These are phyloP conservation scores for Rhizophora mangle DNA, from an alignment of 345 rosid species.

Conservation along the genomic window DNA sequence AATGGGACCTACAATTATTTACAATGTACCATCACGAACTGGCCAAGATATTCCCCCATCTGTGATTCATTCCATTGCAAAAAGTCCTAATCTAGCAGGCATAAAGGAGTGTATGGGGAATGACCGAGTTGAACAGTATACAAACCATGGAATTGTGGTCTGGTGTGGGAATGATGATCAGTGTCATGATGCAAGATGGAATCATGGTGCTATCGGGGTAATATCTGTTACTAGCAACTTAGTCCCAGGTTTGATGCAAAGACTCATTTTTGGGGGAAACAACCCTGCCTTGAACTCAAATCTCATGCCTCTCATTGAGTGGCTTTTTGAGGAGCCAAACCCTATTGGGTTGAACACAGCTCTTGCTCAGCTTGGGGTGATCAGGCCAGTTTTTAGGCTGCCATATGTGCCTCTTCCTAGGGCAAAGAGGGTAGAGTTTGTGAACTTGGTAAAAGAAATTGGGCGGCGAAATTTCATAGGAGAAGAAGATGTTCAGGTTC, in stretches of 20 bases:
- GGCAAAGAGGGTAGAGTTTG: constrained; percentile 62
- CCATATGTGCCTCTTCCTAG: constrained; percentile 78
- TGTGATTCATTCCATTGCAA: constrained; percentile 53
- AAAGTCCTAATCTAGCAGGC: constrained; percentile 65
- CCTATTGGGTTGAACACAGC: constrained; percentile 87
- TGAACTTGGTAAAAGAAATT: constrained; percentile 59
- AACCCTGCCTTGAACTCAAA: constrained; percentile 51
- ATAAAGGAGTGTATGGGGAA: constrained; percentile 81
- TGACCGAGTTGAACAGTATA: constrained; percentile 59
- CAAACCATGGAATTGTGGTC: constrained; percentile 61
- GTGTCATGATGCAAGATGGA: constrained; percentile 86
- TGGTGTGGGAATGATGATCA: constrained; percentile 91
- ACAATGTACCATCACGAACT: constrained; percentile 81
- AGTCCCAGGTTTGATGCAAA: constrained; percentile 63
- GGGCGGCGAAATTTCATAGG: constrained; percentile 85
- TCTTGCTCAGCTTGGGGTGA: constrained; percentile 85
- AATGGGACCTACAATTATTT: constrained; percentile 82
- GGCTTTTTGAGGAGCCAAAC: constrained; percentile 79
- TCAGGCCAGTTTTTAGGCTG: constrained; percentile 74
- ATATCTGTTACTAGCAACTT: constrained; percentile 79
- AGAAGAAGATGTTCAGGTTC: constrained; percentile 62
- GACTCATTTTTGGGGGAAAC: constrained; percentile 65
- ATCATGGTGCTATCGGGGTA: constrained; percentile 68
- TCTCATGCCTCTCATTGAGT: constrained; percentile 69
- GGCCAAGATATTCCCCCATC: constrained; percentile 79